Evolutionary conservation across 176 grass and related monocot species (phyloP), one percentile per base, ranked within the genome.

Genomic region (Saccharum spontaneum): DNA sequence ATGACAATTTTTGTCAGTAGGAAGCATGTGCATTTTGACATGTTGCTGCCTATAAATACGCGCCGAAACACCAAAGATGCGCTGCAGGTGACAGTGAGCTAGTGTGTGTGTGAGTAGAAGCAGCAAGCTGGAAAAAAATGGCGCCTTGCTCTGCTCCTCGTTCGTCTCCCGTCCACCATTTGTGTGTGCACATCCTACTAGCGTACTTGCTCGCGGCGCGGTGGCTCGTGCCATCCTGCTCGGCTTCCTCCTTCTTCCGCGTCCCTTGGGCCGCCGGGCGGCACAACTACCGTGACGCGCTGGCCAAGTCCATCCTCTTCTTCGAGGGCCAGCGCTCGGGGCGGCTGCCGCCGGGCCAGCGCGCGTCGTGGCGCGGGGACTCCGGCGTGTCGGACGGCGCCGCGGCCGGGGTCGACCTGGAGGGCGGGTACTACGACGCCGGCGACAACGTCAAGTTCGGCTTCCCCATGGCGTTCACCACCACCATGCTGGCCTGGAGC

Each of bases 371-470:
- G 95, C 89, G 95, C 20, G 85, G 95, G 4, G 87, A 98, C 84
- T 95, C 95, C 20, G 95, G 86, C 7, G n/a, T 82, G 77, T 84
- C 71, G 7, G 95, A 95, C 62, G 92, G 95, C 54, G 67, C 13
- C 7, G 79, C 75, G n/a, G 95, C 87, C 4, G 92, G 95, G 39
- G 83, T 85, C 28, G 95, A 98, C 83, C 92, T 95, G 13, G 79
- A 86, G 60, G 93, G 93, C 28, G 95, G 95, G 7, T 98, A 98
- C 76, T 98, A 98, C 63, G 95, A 98, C 79, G 93, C 95, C 6
- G 95, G 95, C 2, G 95, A 98, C 75, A 98, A 98, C 78, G 91
- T 98, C 76, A 98, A 98, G 82, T 98, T 98, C 86, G 90, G 90
- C 2, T 98, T 98, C 81, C 95, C 95, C 10, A 86, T 98, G 92